Evolutionary conservation across 2,329 filamentous ascomycete genomes (phyloP).

Genomic region (Pochonia chlamydosporia): DNA sequence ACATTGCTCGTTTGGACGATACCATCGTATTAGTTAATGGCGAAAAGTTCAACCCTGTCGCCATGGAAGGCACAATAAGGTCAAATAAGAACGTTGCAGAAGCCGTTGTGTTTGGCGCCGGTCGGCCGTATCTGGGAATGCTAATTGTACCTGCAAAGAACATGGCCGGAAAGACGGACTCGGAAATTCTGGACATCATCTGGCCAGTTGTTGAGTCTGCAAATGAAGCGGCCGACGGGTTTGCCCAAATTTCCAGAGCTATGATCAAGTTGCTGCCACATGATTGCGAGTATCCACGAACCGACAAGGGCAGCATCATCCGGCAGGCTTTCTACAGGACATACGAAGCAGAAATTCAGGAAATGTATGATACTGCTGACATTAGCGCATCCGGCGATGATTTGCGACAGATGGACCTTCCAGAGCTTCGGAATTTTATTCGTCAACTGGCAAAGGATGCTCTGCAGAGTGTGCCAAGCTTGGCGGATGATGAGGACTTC

Average conservation of each 20-base stretch:
- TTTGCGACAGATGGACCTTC: no score
- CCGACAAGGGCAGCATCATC: constrained; percentile 48
- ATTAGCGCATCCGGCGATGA: no score
- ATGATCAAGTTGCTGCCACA: constrained; percentile 44
- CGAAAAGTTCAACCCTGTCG: constrained; percentile 63
- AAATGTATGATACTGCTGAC: constrained; percentile 29
- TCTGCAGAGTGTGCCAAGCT: constrained; percentile 17
- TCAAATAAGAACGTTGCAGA: constrained; percentile 30
- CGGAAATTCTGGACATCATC: constrained; percentile 13
- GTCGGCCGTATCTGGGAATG: constrained; percentile 47
- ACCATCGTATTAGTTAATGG: constrained; percentile 59
- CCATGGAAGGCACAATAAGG: constrained; percentile 50
- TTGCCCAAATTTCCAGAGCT: constrained; percentile 35
- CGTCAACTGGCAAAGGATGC: no score
- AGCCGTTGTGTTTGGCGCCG: constrained; percentile 57
- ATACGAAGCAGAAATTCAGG: constrained; percentile 38
- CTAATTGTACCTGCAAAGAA: constrained; percentile 21
- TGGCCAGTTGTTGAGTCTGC: constrained; percentile 28
- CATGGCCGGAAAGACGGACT: neutral
- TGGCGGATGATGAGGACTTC: constrained; percentile 42
- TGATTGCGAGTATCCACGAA: constrained; percentile 36
- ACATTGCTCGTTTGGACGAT: constrained; percentile 55
- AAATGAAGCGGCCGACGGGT: constrained; percentile 23
- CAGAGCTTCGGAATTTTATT: no score
- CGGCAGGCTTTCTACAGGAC: constrained; percentile 40